Base-by-base conservation (phyloP, 2,329 filamentous ascomycete species). In the Ophiosphaerella korrae region DNA sequence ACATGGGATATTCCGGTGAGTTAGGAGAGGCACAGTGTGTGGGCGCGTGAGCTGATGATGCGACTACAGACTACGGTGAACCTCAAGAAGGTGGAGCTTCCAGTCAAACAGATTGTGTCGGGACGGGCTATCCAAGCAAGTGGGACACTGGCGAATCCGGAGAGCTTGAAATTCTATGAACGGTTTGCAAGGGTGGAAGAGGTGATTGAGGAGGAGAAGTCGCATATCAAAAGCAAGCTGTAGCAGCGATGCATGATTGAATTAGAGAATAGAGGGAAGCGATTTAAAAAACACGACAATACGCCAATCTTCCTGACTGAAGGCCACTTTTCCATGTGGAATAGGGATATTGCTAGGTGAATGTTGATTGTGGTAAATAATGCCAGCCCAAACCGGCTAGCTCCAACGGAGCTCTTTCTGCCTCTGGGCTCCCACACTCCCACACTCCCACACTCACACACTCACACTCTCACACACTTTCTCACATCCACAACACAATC, bases 101-200 rank as follows among this genome's bases (percentile, higher is more conserved):
- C 89, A 0, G 88, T 94, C 26, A 94, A 94, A 75, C 87, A 90
- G 66, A 94, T 94, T 56, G 86, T 94, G 1, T 90, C 84, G 0
- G 90, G 90, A 0, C 84, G 86, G 61, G 83, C 76, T 21, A 83
- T 94, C 67, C 90, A 88, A 73, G 83, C 89, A 0, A 90, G 87
- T 42, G 89, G 89, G 1, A 93, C 89, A 3, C 73, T 94, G 63
- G 74, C 88, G 45, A 94, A 95, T 64, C 90, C 90, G 0, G 75
- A 88, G 64, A 89, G 88, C 57, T 73, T 94, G 51, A 80, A 91
- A 29, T 93, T 82, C 65, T 94, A 90, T 66, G 92, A 94, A 62
- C 86, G 84, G 65, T 94, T 93, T 73, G 87, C 85, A 5, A 84
- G 86, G 67, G 82, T 90, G 0, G 88, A 91, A 69, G 82, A 87